Conservation (phyloP, 177 flowering plant genomes). For the Vitis hybrid region DNA sequence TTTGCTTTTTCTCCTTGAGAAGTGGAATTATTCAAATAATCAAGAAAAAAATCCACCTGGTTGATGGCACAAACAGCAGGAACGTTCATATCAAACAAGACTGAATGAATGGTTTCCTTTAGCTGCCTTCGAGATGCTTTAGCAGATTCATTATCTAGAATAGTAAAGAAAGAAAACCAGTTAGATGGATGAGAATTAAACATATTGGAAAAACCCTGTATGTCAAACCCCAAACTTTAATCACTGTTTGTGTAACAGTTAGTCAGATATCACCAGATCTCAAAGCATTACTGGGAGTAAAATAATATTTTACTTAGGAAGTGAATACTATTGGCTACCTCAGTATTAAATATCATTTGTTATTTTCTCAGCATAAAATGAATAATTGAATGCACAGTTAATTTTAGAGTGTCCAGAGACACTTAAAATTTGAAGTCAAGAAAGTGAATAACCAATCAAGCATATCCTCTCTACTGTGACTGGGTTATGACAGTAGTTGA, state of each 20-base stretch:
- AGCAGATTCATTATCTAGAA: slow-evolving; percentile 77
- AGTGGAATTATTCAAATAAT: background rate
- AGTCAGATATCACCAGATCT: too few species aligned
- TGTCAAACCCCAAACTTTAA: too few species aligned
- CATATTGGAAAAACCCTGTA: background rate
- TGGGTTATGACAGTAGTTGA: background rate
- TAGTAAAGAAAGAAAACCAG: background rate
- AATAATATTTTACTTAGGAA: too few species aligned
- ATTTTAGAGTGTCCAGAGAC: too few species aligned
- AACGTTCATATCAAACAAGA: slow-evolving; percentile 87
- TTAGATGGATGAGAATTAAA: background rate
- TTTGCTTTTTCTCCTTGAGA: background rate
- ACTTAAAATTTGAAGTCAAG: too few species aligned
- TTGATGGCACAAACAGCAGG: slow-evolving; percentile 93
- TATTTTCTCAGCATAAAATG: too few species aligned
- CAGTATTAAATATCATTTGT: too few species aligned
- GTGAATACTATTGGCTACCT: too few species aligned
- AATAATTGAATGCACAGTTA: too few species aligned
- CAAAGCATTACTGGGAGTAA: too few species aligned
- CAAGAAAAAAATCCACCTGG: slow-evolving; percentile 50
- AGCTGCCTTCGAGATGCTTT: slow-evolving; percentile 82
- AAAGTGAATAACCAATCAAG: background rate
- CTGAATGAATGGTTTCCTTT: slow-evolving; percentile 66
- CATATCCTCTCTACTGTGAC: background rate
- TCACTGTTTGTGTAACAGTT: too few species aligned